Conservation (phyloP, 306 rosid species). For the Malus fusca region DNA sequence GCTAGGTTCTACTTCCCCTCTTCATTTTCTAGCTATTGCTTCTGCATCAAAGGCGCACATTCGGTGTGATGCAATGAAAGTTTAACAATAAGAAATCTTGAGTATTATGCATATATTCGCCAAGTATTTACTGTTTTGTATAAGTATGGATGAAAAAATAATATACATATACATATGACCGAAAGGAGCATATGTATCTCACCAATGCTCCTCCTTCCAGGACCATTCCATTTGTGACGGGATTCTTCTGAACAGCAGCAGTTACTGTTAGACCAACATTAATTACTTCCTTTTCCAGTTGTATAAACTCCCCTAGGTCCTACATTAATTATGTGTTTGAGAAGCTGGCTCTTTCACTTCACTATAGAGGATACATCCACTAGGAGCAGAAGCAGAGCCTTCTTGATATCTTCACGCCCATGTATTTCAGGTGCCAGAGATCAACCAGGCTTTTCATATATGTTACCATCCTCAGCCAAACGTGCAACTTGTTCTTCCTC, state of each 20-base stretch:
- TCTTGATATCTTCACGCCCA: too few relatives aligned
- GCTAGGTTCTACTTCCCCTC: neutral
- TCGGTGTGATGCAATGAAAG: neutral
- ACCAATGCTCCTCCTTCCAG: slow-evolving; percentile 99
- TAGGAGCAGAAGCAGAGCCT: too few relatives aligned
- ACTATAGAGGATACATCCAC: neutral
- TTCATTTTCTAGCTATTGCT: neutral
- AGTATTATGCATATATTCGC: neutral
- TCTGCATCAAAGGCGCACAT: neutral
- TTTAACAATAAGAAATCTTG: neutral
- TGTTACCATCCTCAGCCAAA: too few relatives aligned
- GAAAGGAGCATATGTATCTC: slow-evolving; percentile 26
- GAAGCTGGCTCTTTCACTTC: slow-evolving; percentile 70
- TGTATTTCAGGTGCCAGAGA: too few relatives aligned
- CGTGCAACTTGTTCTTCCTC: too few relatives aligned
- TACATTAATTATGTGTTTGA: slow-evolving; percentile 84
- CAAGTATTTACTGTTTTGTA: neutral
- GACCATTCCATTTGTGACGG: slow-evolving; percentile 95
- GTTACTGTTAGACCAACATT: slow-evolving; percentile 35
- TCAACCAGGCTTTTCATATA: too few relatives aligned
- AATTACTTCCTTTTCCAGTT: slow-evolving; percentile 97
- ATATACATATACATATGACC: neutral
- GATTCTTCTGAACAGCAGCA: slow-evolving; percentile 94
- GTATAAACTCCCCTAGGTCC: slow-evolving; percentile 97
- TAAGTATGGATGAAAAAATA: neutral